These are phyloP conservation scores for Penicillium paneum DNA, from an alignment of 2,329 filamentous ascomycete genomes.

Conservation along the genomic window DNA sequence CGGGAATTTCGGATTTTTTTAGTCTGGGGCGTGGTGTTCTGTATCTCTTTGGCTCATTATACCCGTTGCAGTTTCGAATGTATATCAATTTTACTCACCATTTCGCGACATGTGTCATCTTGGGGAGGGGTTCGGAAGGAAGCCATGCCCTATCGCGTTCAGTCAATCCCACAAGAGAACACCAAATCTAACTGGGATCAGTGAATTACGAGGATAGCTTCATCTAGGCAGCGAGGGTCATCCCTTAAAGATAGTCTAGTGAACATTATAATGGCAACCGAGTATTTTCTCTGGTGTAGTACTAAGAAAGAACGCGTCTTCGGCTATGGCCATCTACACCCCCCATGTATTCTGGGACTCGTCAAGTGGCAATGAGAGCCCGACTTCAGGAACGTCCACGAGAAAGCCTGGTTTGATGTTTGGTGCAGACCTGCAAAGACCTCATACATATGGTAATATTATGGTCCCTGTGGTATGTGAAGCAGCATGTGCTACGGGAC, in stretches of 20 bases:
- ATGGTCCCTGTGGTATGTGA: too few relatives aligned
- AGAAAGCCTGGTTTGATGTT: not conserved
- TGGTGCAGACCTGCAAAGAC: not conserved
- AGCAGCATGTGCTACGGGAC: not conserved
- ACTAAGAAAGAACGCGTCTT: too few relatives aligned
- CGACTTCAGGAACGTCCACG: too few relatives aligned
- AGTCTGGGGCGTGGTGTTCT: not conserved
- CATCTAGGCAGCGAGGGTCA: not conserved
- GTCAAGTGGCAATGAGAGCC: not conserved
- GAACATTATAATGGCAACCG: not conserved
- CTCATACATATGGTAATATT: not conserved
- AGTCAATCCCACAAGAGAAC: not conserved
- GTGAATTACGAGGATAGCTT: not conserved
- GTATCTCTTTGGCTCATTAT: not conserved
- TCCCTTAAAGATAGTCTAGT: slow-evolving; percentile 38
- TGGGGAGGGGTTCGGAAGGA: too few relatives aligned
- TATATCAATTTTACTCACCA: not conserved
- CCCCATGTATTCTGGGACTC: not conserved
- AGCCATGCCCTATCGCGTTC: not conserved
- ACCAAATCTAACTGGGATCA: not conserved
- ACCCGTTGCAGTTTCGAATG: not conserved
- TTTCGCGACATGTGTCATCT: not conserved
- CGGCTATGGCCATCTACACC: not conserved
- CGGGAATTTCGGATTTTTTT: slow-evolving; percentile 22
- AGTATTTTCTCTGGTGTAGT: not conserved